These are phyloP conservation scores for Saccharomycopsis synnaedendra DNA, from an alignment of 805 yeast genomes.

Conservation along the genomic window DNA sequence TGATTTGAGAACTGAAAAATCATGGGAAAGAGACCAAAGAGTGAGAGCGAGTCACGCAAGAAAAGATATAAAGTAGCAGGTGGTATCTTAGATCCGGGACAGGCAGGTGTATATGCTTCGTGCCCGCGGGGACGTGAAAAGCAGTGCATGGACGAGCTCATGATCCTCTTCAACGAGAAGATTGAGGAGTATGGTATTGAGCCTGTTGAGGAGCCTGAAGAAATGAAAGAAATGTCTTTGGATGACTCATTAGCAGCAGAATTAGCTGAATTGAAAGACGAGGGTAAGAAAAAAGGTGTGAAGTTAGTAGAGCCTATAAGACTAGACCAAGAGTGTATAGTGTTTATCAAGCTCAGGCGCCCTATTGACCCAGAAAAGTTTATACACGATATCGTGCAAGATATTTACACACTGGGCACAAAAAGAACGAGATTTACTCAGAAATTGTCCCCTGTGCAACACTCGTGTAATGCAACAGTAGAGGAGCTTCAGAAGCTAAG, in stretches of 20 bases:
- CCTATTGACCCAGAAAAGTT: slow-evolving; percentile 74
- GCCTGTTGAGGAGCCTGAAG: slow-evolving; percentile 17
- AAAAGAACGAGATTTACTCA: slow-evolving; percentile 68
- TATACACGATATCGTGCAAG: slow-evolving; percentile 53
- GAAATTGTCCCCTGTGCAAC: slow-evolving; percentile 68
- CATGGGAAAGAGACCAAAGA: too few relatives aligned
- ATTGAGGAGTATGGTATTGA: slow-evolving; percentile 35
- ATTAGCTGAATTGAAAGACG: slow-evolving; percentile 47
- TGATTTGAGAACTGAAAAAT: too few relatives aligned
- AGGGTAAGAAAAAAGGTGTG: slow-evolving; percentile 35
- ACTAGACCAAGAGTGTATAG: slow-evolving; percentile 70
- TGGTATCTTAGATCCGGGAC: slow-evolving; percentile 67
- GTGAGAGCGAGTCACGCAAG: slow-evolving; percentile 1
- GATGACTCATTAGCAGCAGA: slow-evolving; percentile 73
- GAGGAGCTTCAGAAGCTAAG: slow-evolving; percentile 58
- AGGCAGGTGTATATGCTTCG: slow-evolving; percentile 82
- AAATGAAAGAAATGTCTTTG: slow-evolving; percentile 29
- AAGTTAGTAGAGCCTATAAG: slow-evolving; percentile 46
- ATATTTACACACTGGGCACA: slow-evolving; percentile 35
- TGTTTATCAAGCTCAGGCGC: slow-evolving; percentile 68
- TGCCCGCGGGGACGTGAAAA: slow-evolving; percentile 75
- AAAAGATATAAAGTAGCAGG: slow-evolving; percentile 32
- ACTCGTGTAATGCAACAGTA: slow-evolving; percentile 59
- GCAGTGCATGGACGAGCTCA: slow-evolving; percentile 65
- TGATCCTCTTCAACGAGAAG: slow-evolving; percentile 44